Base-by-base conservation (phyloP, 345 rosid genomes). In the Brassica cretica region DNA sequence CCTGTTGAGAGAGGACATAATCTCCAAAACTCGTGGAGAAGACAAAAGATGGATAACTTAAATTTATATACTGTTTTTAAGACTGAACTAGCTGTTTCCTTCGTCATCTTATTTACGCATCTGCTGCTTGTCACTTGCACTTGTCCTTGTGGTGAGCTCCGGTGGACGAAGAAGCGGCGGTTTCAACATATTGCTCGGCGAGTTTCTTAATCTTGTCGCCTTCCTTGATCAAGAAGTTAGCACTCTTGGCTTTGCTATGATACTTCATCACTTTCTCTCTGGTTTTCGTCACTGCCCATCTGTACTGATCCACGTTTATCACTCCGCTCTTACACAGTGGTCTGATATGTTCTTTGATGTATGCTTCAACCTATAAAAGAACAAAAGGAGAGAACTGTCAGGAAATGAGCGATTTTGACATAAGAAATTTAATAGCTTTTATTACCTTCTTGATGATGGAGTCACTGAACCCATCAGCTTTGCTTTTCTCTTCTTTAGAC, bases 121-220 rank as follows among this genome's bases (percentile, higher is more conserved):
- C 25, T 66, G 59, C 29, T 2, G 58, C 19, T 2, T 6, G 51
- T 63, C 35, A 37, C 41, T 68, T 74, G 39, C 63, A 29, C 76
- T 86, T 91, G 65, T 76, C 87, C 87, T 87, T 86, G 66, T 85
- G 84, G 70, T 85, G 94, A 1, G 67, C 71, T 37, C 78, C 78
- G 8, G 79, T 70, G 9, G 70, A 64, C 18, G 77, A 73, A 30
- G 78, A 53, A 27, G 79, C 79, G 59, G 96, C 88, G 19, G 97
- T 80, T 82, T 95, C 96, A 5, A 88, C 86, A 18, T 95, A 95
- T 78, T 95, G 96, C 84, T 93, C 96, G 0, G 99, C 96, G 4
- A 93, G 97, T 82, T 89, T 93, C 89, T 93, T 95, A 76, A 93
- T 97, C 84, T 91, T 93, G 82, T 93, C 99, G 29, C 94, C 99